Base-by-base conservation (phyloP, 2,329 filamentous ascomycete species). In the Zasmidium angulare region DNA sequence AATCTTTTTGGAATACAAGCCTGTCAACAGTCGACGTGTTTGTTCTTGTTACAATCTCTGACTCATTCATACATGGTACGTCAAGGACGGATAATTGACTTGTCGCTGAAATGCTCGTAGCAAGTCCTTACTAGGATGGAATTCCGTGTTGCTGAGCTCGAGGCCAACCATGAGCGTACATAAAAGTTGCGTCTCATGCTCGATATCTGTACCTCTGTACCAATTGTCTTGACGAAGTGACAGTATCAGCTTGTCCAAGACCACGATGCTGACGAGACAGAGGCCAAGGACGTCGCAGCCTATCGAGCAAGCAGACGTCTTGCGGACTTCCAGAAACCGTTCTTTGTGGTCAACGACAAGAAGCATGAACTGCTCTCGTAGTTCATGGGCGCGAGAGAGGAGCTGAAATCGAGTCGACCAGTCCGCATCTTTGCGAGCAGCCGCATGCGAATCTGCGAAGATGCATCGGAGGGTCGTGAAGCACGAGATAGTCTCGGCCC, bases 231-330 rank as follows among this genome's bases (percentile, higher is more conserved):
- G 50, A 20, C 54, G 29, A 10, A 59, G 22, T 12, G 57, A 53
- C 29, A 56, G 46, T 43, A 62, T 62, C n/a, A 62, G 21, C 9
- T 56, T 57, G 43, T 62, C 60, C 2, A 62, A 49, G 48, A 62
- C 53, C 43, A 59, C 57, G 14, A 62, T 49, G 47, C 53, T 59
- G 2, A 62, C 54, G 17, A 62, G 53, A 51, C 56, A 62, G 10
- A 62, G 46, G 17, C 57, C 60, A 17, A 62, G 50, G 7, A 62
- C 40, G 55, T 62, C 60, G 36, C 56, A 55, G 11, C 50, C 55
- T 50, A 7, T 14, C 12, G 19, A 52, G 10, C 3, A 9, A 4
- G 50, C 60, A n/a, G 50, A 46, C 3, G 46, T 58, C 46, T 50
- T 56, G 19, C 52, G 58, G 12, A 43, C 50, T 23, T 50, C 55